Evolutionary conservation across 1,284 basidiomycete genomes (phyloP).

Genomic region (Vanrija humicola): DNA sequence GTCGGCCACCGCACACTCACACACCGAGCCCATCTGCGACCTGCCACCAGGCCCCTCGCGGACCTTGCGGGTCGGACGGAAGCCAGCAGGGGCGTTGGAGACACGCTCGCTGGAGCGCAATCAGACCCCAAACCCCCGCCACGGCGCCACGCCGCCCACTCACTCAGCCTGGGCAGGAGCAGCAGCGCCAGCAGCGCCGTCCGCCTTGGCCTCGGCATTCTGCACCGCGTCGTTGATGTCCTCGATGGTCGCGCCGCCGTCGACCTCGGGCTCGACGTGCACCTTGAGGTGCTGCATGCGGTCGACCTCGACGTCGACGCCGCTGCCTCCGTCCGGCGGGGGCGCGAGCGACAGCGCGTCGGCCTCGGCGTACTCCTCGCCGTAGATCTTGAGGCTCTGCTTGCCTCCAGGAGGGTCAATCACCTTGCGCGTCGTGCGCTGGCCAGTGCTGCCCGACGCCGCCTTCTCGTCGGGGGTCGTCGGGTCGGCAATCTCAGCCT

Average conservation of each 20-base stretch:
- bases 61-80: constrained; percentile 46
- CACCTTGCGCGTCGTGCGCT: constrained; percentile 41
- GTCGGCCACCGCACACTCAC: constrained; percentile 18
- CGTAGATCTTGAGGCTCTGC: constrained; percentile 36
- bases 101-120: constrained; percentile 9
- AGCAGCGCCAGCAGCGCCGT: not conserved
- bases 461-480: constrained; percentile 27
- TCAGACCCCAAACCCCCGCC: not conserved
- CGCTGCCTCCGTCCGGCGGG: constrained; percentile 36
- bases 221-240: constrained; percentile 13
- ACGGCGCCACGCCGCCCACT: not conserved
- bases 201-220: not conserved
- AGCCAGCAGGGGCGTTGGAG: constrained; percentile 39
- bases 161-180: not conserved
- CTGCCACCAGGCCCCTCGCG: constrained; percentile 45
- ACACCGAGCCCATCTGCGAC: constrained; percentile 36
- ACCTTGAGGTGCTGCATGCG: constrained; percentile 41
- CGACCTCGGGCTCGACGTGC: constrained; percentile 42
- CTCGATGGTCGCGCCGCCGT: constrained; percentile 40
- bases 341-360: constrained; percentile 47
- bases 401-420: constrained; percentile 45
- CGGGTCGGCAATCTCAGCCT: constrained; percentile 49
- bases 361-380: constrained; percentile 45
- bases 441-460: constrained; percentile 31
- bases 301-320: constrained; percentile 43